phyloP scores from a whole-genome alignment of 2,329 filamentous ascomycete genomes.

The Didymella lethalis region DNA sequence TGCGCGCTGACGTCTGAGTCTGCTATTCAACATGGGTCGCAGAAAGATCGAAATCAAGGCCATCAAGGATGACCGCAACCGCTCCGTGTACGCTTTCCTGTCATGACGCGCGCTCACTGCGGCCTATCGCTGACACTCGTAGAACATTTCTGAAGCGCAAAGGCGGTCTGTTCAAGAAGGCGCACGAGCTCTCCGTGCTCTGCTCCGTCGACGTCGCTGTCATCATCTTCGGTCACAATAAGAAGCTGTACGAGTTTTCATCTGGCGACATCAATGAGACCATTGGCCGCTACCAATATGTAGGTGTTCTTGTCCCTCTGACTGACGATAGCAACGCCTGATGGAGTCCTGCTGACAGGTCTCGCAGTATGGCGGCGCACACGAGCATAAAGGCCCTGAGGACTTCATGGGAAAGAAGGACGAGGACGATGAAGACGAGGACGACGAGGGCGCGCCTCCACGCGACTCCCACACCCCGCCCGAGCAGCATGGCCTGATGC shows the following conservation, averaged over 20 bases:
- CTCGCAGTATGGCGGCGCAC: constrained; percentile 82
- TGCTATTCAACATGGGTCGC: constrained; percentile 75
- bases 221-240: constrained; percentile 98
- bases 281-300: constrained; percentile 87
- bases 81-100: constrained; percentile 80
- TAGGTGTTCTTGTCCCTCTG: constrained; percentile 59
- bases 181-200: constrained; percentile 95
- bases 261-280: constrained; percentile 93
- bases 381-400: constrained; percentile 93
- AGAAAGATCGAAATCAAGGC: constrained; percentile 99
- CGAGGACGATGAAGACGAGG: constrained; percentile 83
- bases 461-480: constrained; percentile 71
- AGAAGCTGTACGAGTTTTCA: constrained; percentile 98
- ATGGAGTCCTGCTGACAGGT: constrained; percentile 35
- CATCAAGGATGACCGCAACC: constrained; percentile 98
- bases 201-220: constrained; percentile 98
- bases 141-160: constrained; percentile 99
- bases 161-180: constrained; percentile 98
- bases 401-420: constrained; percentile 85
- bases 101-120: constrained; percentile 17
- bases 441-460: constrained; percentile 74
- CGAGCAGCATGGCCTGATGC: constrained; percentile 62
- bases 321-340: constrained; percentile 28
- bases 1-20: constrained; percentile 41
- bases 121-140: constrained; percentile 36